Conservation (phyloP, 495 filamentous ascomycete species). For the Neurospora tetrasperma region DNA sequence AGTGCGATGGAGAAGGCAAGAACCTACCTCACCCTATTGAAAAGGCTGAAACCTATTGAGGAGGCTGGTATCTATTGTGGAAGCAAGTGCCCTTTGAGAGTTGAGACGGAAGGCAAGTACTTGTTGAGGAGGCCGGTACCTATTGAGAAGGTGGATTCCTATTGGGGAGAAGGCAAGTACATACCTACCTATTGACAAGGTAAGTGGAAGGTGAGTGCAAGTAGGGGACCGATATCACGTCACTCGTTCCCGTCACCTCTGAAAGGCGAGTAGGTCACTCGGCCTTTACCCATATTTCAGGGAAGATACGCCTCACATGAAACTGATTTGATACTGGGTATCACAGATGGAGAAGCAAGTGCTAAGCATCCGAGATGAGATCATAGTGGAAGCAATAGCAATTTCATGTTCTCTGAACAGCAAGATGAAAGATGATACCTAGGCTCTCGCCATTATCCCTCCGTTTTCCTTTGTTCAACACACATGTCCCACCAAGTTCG, state of each 20-base stretch:
- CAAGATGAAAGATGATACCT: no score
- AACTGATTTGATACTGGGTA: not conserved
- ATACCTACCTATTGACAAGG: not conserved
- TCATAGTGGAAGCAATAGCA: not conserved
- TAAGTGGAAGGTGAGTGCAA: not conserved
- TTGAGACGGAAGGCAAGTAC: not conserved
- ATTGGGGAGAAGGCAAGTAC: not conserved
- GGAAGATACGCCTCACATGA: not conserved
- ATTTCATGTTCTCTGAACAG: not conserved
- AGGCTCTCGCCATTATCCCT: no score
- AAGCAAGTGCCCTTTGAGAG: not conserved
- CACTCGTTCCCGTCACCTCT: not conserved
- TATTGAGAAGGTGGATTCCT: not conserved
- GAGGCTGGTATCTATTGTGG: not conserved
- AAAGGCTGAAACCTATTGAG: no score
- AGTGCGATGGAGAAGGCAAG: not conserved
- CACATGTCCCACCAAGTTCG: no score
- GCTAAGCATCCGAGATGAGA: not conserved
- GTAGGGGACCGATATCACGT: not conserved
- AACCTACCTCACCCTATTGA: no score
- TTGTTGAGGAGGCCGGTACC: not conserved
- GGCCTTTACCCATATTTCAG: not conserved
- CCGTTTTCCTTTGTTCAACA: no score
- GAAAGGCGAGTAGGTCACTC: not conserved
- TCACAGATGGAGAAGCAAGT: not conserved